phyloP scores from a whole-genome alignment of 2,329 filamentous ascomycete species.

The Epichloe sylvatica region DNA sequence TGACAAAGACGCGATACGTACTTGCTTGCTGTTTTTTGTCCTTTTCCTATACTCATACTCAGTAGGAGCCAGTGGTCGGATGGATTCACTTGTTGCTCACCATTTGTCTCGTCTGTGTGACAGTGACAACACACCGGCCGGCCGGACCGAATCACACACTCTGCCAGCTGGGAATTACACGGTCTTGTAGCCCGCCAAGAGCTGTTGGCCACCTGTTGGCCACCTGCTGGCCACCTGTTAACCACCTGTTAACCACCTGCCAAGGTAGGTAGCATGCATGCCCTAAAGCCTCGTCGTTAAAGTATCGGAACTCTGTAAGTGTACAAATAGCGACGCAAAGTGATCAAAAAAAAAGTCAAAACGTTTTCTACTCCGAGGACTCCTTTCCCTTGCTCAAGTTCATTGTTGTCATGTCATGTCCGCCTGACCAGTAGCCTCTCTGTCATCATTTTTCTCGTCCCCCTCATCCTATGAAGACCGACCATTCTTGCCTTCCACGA shows the following conservation, averaged over 20 bases:
- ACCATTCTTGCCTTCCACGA: slow-evolving; percentile 14
- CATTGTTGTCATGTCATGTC: background rate
- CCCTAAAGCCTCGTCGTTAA: background rate
- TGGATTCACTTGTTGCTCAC: slow-evolving; percentile 1
- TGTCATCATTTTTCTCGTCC: slow-evolving; percentile 3
- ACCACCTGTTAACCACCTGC: background rate
- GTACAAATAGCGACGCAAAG: background rate
- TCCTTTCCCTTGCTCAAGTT: background rate
- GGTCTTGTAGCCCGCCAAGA: background rate
- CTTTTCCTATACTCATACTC: background rate
- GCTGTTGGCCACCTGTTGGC: background rate
- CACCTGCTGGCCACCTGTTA: background rate
- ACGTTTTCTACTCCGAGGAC: background rate
- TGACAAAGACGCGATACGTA: background rate
- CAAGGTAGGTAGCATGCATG: background rate
- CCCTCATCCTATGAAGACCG: slow-evolving; percentile 19
- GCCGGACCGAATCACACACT: background rate
- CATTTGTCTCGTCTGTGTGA: background rate
- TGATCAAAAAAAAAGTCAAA: background rate
- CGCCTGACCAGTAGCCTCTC: background rate
- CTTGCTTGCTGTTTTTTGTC: background rate
- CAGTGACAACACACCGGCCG: background rate
- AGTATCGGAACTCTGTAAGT: background rate
- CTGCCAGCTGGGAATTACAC: background rate
- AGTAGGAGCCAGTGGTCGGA: background rate